Evolutionary conservation across 306 rosid genomes (phyloP), one percentile per base, ranked within the genome.

Genomic region (Vigna unguiculata): DNA sequence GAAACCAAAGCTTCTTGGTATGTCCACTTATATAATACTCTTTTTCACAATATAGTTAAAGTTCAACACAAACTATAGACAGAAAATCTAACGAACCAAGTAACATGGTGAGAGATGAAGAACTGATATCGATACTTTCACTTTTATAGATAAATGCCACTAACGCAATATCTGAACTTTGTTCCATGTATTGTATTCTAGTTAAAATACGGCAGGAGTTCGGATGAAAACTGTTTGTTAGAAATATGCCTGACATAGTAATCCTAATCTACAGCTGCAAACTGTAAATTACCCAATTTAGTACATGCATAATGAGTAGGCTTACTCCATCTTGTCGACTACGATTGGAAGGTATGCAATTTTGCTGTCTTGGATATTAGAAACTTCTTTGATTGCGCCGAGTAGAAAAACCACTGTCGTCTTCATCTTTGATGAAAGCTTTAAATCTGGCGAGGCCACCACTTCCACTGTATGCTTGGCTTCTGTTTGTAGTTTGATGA

Each of bases 341-440:
- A 11, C 62, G 62, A 76, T 25, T 1, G 13, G 34, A 41, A 54
- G 76, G 38, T 64, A 52, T 11, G 32, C 53, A 57, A 45, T 24
- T 69, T 40, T 20, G 66, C 32, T 13, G 75, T 45, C 70, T 67
- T 38, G 20, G 34, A 75, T 24, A 32, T 73, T 78, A 92, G 47
- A 87, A 77, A 63, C 96, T 90, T 80, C 87, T 87, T 83, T 92
- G 93, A 78, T 88, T 90, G 36, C 91, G 87, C 30, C 86, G 51
- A 74, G 52, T 72, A 6, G 91, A 60, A 34, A 87, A 85, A 61
- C 82, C 86, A 63, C 57, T 30, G 74, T 85, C 86, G 38, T 71
- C 77, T 14, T 60, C 72, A 66, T 90, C 90, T 77, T 77, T 71
- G 57, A 78, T 68, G 21, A 83, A 70, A 41, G 87, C 88, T 55